These are phyloP conservation scores for Plicaturopsis crispa DNA, from an alignment of 768 basidiomycete genomes.

Conservation along the genomic window DNA sequence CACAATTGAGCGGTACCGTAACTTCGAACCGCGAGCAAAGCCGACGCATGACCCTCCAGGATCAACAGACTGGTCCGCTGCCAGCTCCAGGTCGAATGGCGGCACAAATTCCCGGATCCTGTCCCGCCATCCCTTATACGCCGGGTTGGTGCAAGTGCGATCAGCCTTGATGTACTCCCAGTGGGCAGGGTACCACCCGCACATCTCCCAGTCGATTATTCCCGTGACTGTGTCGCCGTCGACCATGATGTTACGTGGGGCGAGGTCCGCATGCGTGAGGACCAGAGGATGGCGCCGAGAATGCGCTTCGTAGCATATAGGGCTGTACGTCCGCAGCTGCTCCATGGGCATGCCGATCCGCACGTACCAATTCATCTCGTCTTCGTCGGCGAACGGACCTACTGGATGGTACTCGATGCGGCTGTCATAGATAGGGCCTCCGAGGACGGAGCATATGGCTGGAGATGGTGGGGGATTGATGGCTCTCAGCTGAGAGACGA, in stretches of 20 bases:
- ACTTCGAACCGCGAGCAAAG: too few relatives aligned
- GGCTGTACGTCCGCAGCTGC: background rate
- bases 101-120: too few relatives aligned
- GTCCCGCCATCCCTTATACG: too few relatives aligned
- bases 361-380: background rate
- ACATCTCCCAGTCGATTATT: conserved; percentile 18
- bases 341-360: background rate
- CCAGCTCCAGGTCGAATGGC: too few relatives aligned
- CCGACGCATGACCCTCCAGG: too few relatives aligned
- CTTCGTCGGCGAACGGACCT: background rate
- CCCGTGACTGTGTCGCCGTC: conserved; percentile 9
- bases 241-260: conserved; percentile 14
- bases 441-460: background rate
- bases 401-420: background rate
- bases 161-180: conserved; percentile 16
- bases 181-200: conserved; percentile 19
- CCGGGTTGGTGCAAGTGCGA: too few relatives aligned
- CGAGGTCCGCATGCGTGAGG: conserved; percentile 18
- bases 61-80: too few relatives aligned
- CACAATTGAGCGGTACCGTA: too few relatives aligned
- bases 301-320: background rate
- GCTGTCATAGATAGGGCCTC: background rate
- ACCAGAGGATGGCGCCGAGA: conserved; percentile 5
- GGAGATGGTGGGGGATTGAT: background rate
- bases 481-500: background rate